Percentiles rank a stretch among this genome's conserved stretches.
Evolutionary conservation across 257 asterid species (phyloP).

Genomic region (Gentiana straminea): DNA sequence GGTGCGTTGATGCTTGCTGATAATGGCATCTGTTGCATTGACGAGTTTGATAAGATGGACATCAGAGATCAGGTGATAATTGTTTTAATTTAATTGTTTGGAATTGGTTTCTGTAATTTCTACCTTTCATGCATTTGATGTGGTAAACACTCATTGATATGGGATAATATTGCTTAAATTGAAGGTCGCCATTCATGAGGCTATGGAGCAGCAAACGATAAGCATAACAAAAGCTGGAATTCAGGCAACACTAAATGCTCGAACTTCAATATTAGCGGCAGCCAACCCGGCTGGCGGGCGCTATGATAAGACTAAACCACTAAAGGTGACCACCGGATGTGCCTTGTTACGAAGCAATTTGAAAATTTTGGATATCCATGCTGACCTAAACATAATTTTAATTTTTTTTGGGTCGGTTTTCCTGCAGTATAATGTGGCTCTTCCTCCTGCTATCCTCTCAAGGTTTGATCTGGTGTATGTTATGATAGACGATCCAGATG

Average conservation of each 20-base stretch:
- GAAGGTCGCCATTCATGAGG: conserved; percentile 98
- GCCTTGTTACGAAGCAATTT: neutral
- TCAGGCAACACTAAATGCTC: conserved; percentile 96
- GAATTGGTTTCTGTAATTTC: conserved; percentile 1
- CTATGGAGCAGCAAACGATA: conserved; percentile 99
- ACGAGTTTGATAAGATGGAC: conserved; percentile 99
- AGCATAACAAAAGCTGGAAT: conserved; percentile 99
- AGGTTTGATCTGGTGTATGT: conserved; percentile 96
- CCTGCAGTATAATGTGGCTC: conserved; percentile 93
- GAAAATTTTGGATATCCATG: neutral
- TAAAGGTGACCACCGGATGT: conserved; percentile 47
- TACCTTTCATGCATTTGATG: neutral
- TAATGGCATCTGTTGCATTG: conserved; percentile 95
- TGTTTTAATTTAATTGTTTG: conserved; percentile 4
- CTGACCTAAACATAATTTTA: conserved; percentile 6
- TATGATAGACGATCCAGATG: conserved; percentile 98
- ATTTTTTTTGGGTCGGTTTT: conserved; percentile 9
- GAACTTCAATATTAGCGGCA: conserved; percentile 97
- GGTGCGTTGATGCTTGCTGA: conserved; percentile 99
- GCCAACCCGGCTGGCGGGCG: conserved; percentile 99
- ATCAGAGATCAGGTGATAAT: conserved; percentile 79
- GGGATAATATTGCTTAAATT: conserved; percentile 7
- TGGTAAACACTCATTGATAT: conserved; percentile 10
- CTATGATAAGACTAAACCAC: conserved; percentile 89
- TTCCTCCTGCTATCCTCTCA: conserved; percentile 98